Conservation (phyloP, 768 basidiomycete species). For the Gelatoporia subvermispora region DNA sequence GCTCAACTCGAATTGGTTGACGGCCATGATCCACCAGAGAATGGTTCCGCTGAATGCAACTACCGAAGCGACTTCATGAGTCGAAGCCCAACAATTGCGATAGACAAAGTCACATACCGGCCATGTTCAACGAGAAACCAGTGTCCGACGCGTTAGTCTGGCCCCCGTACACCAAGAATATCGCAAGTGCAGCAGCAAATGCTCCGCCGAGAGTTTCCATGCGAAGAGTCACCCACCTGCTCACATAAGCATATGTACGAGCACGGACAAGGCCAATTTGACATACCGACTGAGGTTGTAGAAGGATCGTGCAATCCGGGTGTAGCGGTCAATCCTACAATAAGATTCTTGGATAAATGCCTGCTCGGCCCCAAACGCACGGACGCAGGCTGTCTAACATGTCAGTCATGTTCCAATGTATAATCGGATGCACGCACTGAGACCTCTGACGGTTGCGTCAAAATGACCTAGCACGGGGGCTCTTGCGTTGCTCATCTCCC, state of each 20-base stretch:
- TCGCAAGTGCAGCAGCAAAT: slow-evolving; percentile 46
- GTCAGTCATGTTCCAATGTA: background rate
- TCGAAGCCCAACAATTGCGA: background rate
- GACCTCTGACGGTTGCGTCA: slow-evolving; percentile 47
- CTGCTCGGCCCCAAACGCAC: slow-evolving; percentile 52
- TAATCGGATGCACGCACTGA: slow-evolving; percentile 26
- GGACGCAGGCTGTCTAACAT: slow-evolving; percentile 35
- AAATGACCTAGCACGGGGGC: slow-evolving; percentile 50
- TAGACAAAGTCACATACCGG: slow-evolving; percentile 24
- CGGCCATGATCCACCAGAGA: slow-evolving; percentile 43
- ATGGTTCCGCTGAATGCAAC: slow-evolving; percentile 57
- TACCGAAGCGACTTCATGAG: slow-evolving; percentile 1
- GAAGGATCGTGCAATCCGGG: slow-evolving; percentile 35
- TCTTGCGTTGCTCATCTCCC: slow-evolving; percentile 49
- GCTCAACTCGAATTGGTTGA: slow-evolving; percentile 42
- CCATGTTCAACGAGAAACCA: slow-evolving; percentile 39
- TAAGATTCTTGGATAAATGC: slow-evolving; percentile 38
- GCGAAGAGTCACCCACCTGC: slow-evolving; percentile 42
- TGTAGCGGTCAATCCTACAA: slow-evolving; percentile 43
- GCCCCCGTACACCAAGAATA: slow-evolving; percentile 48
- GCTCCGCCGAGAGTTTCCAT: slow-evolving; percentile 53
- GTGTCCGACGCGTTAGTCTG: slow-evolving; percentile 35
- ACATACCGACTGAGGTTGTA: slow-evolving; percentile 39
- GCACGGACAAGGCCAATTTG: background rate
- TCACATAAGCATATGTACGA: background rate